Evolutionary conservation across 2,329 filamentous ascomycete genomes (phyloP).

Genomic region (Colletotrichum lupini): DNA sequence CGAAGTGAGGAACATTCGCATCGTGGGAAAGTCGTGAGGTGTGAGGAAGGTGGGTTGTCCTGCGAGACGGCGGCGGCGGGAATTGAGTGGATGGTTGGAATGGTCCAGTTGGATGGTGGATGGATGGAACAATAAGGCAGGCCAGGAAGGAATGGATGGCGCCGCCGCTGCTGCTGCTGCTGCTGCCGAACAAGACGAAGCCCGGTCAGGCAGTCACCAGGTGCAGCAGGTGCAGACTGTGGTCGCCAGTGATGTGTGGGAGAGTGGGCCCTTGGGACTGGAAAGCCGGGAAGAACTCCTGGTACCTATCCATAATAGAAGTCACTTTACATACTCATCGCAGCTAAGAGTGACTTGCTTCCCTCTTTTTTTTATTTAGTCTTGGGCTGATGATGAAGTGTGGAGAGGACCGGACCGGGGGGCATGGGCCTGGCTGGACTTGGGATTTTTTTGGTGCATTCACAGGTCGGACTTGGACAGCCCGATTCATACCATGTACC

Average conservation of each 20-base stretch:
- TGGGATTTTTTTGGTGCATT: not conserved
- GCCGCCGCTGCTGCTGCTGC: not conserved
- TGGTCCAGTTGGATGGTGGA: not conserved
- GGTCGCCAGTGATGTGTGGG: not conserved
- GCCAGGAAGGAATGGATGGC: slow-evolving; percentile 15
- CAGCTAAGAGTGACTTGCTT: not conserved
- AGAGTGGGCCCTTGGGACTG: not conserved
- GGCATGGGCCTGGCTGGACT: not conserved
- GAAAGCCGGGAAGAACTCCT: slow-evolving; percentile 14
- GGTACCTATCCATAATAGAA: not conserved
- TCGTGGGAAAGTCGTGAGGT: slow-evolving; percentile 26
- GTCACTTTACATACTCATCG: not conserved
- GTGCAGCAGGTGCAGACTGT: not conserved
- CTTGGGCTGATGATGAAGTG: slow-evolving; percentile 17
- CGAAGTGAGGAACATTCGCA: slow-evolving; percentile 36
- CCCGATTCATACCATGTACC: not conserved
- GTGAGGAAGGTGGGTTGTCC: slow-evolving; percentile 16
- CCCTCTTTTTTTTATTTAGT: not conserved
- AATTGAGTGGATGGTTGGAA: slow-evolving; percentile 24
- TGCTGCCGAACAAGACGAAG: not conserved
- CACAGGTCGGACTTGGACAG: not conserved
- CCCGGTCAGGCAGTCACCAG: not conserved
- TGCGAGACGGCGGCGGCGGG: slow-evolving; percentile 7
- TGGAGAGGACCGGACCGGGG: slow-evolving; percentile 29
- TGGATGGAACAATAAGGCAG: slow-evolving; percentile 13